A percentile compares a stretch with the other conserved stretches of the same genome.
Conservation (phyloP, 805 yeast genomes). For the Sugiyamaella smithiae region DNA sequence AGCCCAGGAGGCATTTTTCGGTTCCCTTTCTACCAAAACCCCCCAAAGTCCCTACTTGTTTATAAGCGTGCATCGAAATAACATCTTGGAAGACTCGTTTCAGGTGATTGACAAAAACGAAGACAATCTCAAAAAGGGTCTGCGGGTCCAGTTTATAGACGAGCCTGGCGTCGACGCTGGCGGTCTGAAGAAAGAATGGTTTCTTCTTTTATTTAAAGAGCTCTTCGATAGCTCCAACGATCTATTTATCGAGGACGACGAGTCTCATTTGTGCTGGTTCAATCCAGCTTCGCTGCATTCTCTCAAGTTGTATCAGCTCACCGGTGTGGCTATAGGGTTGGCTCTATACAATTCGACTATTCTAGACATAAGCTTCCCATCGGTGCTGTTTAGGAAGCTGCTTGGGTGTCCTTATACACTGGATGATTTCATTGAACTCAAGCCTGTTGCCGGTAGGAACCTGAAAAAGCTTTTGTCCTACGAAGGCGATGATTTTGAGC, state of each 20-base stretch:
- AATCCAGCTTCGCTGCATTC: conserved; percentile 23
- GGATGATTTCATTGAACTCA: conserved; percentile 64
- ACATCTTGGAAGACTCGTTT: conserved; percentile 73
- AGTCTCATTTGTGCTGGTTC: conserved; percentile 77
- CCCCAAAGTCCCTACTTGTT: conserved; percentile 66
- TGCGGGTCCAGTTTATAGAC: conserved; percentile 73
- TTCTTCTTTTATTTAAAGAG: conserved; percentile 64
- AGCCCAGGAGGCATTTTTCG: conserved; percentile 86
- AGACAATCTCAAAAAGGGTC: conserved; percentile 64
- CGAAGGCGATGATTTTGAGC: conserved; percentile 42
- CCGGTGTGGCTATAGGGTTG: conserved; percentile 84
- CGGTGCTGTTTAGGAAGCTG: conserved; percentile 71
- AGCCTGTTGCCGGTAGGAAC: conserved; percentile 62
- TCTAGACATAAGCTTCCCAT: conserved; percentile 74
- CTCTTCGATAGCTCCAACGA: conserved; percentile 68
- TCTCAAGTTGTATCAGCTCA: conserved; percentile 52
- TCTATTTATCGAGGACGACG: conserved; percentile 62
- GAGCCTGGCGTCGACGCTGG: conserved; percentile 97
- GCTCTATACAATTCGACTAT: conserved; percentile 91
- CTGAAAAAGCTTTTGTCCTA: conserved; percentile 47
- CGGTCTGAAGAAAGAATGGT: conserved; percentile 94
- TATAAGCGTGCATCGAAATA: conserved; percentile 63
- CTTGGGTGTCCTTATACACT: conserved; percentile 53
- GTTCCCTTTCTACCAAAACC: conserved; percentile 60
- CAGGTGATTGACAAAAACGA: conserved; percentile 48